Conservation (phyloP, 345 rosid species). For the Corymbia maculata region DNA sequence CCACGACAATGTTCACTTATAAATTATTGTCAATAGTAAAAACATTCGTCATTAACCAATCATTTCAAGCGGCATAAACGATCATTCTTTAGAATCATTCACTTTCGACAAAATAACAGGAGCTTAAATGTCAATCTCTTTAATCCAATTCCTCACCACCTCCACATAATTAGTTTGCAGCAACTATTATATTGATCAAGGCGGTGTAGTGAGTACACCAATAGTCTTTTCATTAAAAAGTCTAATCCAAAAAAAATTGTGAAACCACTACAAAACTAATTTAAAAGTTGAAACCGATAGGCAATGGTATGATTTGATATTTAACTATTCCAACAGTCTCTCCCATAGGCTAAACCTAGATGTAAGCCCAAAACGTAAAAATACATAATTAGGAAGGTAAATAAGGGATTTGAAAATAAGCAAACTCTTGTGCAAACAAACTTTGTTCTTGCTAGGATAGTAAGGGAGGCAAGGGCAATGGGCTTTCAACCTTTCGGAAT, state of each 20-base stretch:
- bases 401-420: too few relatives aligned
- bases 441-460: too few relatives aligned
- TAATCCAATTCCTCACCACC: not conserved
- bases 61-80: not conserved
- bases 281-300: too few relatives aligned
- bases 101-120: too few relatives aligned
- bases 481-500: too few relatives aligned
- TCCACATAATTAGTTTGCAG: fast-evolving
- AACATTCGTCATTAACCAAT: too few relatives aligned
- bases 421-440: too few relatives aligned
- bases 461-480: too few relatives aligned
- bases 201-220: not conserved
- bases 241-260: not conserved
- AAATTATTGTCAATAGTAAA: not conserved
- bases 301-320: fast-evolving
- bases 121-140: fast-evolving
- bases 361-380: too few relatives aligned
- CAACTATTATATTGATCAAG: not conserved
- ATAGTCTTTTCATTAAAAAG: not conserved
- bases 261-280: not conserved
- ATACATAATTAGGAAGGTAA: too few relatives aligned
- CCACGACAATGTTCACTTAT: too few relatives aligned
- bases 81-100: too few relatives aligned
- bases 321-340: not conserved
- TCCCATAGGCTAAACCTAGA: fast-evolving